phyloP scores from a whole-genome alignment of 495 filamentous ascomycete species.

The Aspergillus olivimuriae region DNA sequence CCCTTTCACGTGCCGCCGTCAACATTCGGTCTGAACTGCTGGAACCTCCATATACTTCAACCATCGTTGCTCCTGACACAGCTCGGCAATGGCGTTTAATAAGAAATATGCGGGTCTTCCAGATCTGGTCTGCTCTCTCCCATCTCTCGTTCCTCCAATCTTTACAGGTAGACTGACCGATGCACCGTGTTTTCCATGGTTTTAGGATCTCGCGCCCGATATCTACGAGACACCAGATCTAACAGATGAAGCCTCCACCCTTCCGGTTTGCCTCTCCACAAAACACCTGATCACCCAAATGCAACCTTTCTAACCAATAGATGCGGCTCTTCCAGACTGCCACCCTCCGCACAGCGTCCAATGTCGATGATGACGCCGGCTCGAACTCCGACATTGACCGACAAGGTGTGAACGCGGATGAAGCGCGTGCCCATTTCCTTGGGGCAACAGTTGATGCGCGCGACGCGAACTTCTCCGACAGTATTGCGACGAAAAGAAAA shows the following conservation, averaged over 20 bases:
- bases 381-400: conserved; percentile 63
- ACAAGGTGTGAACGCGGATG: conserved; percentile 62
- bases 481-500: conserved; percentile 68
- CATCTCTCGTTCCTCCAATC: background rate
- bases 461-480: conserved; percentile 77
- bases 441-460: conserved; percentile 67
- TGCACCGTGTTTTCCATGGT: conserved; percentile 14
- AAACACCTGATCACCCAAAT: no score
- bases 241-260: conserved; percentile 78
- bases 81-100: conserved; percentile 39
- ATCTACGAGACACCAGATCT: conserved; percentile 93
- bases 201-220: conserved; percentile 80
- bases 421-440: conserved; percentile 74
- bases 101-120: conserved; percentile 80
- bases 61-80: conserved; percentile 1
- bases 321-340: conserved; percentile 47
- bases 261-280: conserved; percentile 49
- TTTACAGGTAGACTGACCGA: background rate
- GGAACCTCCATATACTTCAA: background rate
- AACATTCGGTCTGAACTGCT: no score
- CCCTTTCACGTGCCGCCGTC: no score
- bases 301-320: no score
- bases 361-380: conserved; percentile 48
- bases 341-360: conserved; percentile 59
- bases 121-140: conserved; percentile 58